A percentile compares a stretch with the other conserved stretches of the same genome.
Evolutionary conservation across 805 yeast species (phyloP).

Genomic region (Pichia cephalocereana): DNA sequence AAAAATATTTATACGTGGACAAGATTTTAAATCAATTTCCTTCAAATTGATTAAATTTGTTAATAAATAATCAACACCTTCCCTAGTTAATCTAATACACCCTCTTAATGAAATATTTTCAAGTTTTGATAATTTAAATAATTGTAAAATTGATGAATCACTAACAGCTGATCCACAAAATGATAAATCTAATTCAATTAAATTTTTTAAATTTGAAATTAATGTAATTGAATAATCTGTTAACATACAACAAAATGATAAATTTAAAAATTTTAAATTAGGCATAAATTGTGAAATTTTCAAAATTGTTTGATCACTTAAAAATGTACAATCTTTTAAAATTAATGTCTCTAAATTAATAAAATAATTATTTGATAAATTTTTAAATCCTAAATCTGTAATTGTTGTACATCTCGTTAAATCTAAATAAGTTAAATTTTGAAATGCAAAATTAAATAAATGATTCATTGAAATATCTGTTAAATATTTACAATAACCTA

Average conservation of each 20-base stretch:
- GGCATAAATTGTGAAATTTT: constrained; percentile 55
- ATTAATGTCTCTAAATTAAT: constrained; percentile 43
- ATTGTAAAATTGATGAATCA: constrained; percentile 54
- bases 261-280: constrained; percentile 44
- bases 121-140: constrained; percentile 46
- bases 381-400: constrained; percentile 63
- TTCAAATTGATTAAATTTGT: constrained; percentile 45
- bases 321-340: constrained; percentile 64
- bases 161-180: constrained; percentile 78
- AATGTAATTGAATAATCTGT: constrained; percentile 63
- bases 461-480: constrained; percentile 62
- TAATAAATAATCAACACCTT: constrained; percentile 62
- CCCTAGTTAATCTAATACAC: constrained; percentile 67
- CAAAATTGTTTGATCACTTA: constrained; percentile 56
- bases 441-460: constrained; percentile 49
- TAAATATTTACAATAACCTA: constrained; percentile 70
- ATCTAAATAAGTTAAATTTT: constrained; percentile 46
- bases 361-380: constrained; percentile 53
- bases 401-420: constrained; percentile 71
- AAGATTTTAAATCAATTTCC: constrained; percentile 56
- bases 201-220: constrained; percentile 48
- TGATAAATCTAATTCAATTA: constrained; percentile 47
- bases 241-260: constrained; percentile 69
- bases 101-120: constrained; percentile 49
- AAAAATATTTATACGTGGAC: constrained; percentile 57